phyloP scores from a whole-genome alignment of 78 protist genomes.

The Planoprotostelium fungivorum region DNA sequence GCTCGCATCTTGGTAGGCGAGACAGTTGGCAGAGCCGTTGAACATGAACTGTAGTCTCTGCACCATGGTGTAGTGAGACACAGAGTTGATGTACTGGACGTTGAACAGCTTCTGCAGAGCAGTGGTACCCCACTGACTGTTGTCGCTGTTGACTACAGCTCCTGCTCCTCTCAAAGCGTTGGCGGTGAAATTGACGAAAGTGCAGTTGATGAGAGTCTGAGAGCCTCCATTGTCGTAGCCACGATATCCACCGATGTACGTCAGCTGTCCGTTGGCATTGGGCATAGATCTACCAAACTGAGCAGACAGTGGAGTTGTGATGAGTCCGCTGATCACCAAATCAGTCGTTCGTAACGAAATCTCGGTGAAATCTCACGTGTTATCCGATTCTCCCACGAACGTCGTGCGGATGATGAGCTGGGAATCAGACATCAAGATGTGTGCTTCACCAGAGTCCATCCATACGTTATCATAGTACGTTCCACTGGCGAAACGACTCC shows the following conservation, averaged over 20 bases:
- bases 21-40: background rate
- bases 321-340: background rate
- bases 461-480: background rate
- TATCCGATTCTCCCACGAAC: background rate
- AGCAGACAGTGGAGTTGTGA: background rate
- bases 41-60: background rate
- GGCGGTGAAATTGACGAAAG: background rate
- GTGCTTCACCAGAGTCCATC: background rate
- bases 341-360: background rate
- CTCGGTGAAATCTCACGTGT: background rate
- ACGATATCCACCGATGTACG: background rate
- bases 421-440: background rate
- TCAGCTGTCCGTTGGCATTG: background rate
- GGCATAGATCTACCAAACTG: background rate
- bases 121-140: background rate
- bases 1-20: conserved; percentile 1
- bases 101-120: background rate
- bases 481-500: background rate
- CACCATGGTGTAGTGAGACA: background rate
- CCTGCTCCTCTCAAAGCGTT: background rate
- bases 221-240: background rate
- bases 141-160: background rate
- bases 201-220: background rate
- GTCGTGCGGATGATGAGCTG: background rate
- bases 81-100: background rate